Base-by-base conservation (phyloP, 768 basidiomycete species). In the Leccinum sublutescens region DNA sequence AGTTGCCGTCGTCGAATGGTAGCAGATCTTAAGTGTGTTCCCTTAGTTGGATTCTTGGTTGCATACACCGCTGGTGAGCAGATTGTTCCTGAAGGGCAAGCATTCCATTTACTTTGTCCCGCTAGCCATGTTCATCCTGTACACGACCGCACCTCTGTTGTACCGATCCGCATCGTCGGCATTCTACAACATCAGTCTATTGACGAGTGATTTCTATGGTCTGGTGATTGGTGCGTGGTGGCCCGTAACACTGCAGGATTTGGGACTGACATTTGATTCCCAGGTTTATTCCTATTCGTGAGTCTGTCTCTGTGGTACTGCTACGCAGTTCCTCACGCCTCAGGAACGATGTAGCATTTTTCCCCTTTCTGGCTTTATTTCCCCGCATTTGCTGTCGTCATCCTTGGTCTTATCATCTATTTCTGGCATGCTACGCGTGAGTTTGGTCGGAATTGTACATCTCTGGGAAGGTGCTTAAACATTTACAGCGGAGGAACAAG, bases 341-440 rank as follows among this genome's bases (percentile, higher is more conserved):
- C n/a, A 62, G 27, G 48, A 34, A 25, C 43, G 52, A 38, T 58
- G 55, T 62, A 93, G 91, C 87, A 92, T 64, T 93, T 84, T 76
- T 72, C 76, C 48, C 93, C 93, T 4, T 94, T 84, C 78, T 95
- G 92, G 91, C 80, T 95, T 15, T 94, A 95, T 79, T 95, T 95
- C 75, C 76, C 87, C 60, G 82, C 93, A 0, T 95, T 89, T 66
- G 79, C 74, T 1, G 78, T 93, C 14, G 85, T 93, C 60, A 70
- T 94, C 48, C 34, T 76, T 12, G 93, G 93, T 3, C 80, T 95
- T 5, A 76, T 95, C 66, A 81, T 87, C 38, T 95, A 94, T 75
- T 94, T 94, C 78, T 95, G 93, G 91, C 77, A 82, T 71, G 83
- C 87, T 7, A 86, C 87, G 36, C 92, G 91, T 93, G 76, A 67